Percentiles rank a stretch among this genome's conserved stretches.
Conservation (phyloP, 2,329 filamentous ascomycete genomes). For the Bipolaris bicolor region DNA sequence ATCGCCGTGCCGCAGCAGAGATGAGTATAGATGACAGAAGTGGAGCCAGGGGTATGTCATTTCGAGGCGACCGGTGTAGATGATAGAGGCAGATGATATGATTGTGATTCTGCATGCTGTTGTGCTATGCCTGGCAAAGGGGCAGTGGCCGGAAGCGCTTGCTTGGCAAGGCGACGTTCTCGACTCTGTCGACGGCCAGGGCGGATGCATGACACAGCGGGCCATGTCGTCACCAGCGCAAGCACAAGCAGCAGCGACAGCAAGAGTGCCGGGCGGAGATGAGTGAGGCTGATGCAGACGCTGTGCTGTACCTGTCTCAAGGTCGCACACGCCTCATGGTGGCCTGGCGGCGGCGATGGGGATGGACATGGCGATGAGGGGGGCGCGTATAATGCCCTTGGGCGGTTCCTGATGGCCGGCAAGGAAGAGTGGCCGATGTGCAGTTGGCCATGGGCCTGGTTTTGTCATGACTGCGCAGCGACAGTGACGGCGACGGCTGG, state of each 20-base stretch:
- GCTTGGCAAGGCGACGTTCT: constrained; percentile 20
- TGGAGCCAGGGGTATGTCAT: constrained; percentile 15
- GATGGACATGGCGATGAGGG: neutral
- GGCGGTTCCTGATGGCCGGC: constrained; percentile 20
- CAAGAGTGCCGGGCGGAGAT: constrained; percentile 1
- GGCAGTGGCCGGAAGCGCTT: neutral
- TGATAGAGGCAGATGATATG: constrained; percentile 3
- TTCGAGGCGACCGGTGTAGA: constrained; percentile 12
- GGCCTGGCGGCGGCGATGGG: constrained; percentile 1
- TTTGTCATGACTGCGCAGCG: constrained; percentile 34
- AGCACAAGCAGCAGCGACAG: too few relatives aligned
- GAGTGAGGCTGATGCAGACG: constrained; percentile 19
- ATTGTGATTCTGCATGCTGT: constrained; percentile 6
- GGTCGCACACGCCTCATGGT: constrained; percentile 20
- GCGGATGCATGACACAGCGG: constrained; percentile 27
- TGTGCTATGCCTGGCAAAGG: neutral
- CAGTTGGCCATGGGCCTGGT: constrained; percentile 20
- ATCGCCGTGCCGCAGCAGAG: constrained; percentile 24
- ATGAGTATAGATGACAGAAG: constrained; percentile 14
- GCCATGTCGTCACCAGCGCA: constrained; percentile 25
- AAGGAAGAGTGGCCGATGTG: constrained; percentile 21
- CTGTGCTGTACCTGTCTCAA: constrained; percentile 13
- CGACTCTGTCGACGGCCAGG: constrained; percentile 18
- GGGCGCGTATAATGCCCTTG: neutral
- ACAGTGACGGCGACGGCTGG: constrained; percentile 29